Base-by-base conservation (phyloP, 768 basidiomycete genomes). In the Infundibulicybe gibba region DNA sequence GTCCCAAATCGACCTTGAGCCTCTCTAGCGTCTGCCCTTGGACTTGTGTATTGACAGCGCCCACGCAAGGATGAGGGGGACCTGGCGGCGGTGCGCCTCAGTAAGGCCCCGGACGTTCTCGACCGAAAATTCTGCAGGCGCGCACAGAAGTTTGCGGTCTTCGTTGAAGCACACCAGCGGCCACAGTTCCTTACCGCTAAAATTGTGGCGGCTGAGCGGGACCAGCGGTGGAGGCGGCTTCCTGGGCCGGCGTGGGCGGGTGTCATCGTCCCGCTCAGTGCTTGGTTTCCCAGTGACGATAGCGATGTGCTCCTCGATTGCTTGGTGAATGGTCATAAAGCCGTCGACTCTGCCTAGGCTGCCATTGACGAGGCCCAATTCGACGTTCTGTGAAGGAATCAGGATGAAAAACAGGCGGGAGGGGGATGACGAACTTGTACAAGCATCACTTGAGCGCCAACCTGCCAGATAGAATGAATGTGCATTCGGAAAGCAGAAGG, bases 11-110 rank as follows among this genome's bases (percentile, higher is more conserved):
- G 13, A 93, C 83, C 52, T 85, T 88, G 49, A 93, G 87, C 41
- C 87, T 72, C 39, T 81, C 74, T 38, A 95, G 67, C 0, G 90
- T 93, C 64, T 93, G 90, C 0, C 92, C 92, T 62, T 95, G 92
- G 85, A 85, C 58, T 94, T 94, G 66, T 94, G 92, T 35, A 94
- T 83, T 12, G 83, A 83, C 62, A 92, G 67, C 0, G 90, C 90
- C 90, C 90, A 94, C 0, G 91, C 83, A 14, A 92, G 55, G 30
- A 68, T 68, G 14, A 72, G 47, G 2, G 71, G 71, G 5, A 85
- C 81, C 67, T 87, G 86, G 9, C 71, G 59, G 44, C 86, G 69
- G 13, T 57, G 64, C 6, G 82, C 85, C 60, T 89, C 85, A 35
- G 73, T 58, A 15, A 69, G 69, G 2, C 83, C 86, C 40, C 60